These are phyloP conservation scores for Nitzschia putrida DNA, from an alignment of 108 stramenopile species.

Conservation along the genomic window DNA sequence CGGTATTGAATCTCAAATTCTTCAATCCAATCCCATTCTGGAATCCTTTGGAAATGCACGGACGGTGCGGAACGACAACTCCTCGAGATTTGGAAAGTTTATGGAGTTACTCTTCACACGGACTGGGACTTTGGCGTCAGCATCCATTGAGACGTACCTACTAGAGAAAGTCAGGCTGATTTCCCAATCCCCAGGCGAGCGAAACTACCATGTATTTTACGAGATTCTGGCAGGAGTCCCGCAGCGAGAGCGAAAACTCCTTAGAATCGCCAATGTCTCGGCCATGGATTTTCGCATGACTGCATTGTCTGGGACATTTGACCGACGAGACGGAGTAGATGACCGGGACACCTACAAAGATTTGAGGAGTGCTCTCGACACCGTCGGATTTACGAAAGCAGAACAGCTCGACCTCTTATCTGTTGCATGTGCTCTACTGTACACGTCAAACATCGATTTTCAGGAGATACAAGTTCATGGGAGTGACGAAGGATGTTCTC, in stretches of 20 bases:
- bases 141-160: slow-evolving; percentile 79
- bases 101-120: slow-evolving; percentile 73
- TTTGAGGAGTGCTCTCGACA: slow-evolving; percentile 66
- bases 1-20: slow-evolving; percentile 73
- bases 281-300: slow-evolving; percentile 73
- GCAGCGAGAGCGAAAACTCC: slow-evolving; percentile 36
- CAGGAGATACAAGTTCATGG: slow-evolving; percentile 12
- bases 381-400: slow-evolving; percentile 55
- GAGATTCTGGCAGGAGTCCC: slow-evolving; percentile 66
- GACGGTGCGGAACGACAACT: slow-evolving; percentile 90
- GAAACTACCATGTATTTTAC: slow-evolving; percentile 96
- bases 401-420: slow-evolving; percentile 59
- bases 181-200: slow-evolving; percentile 70
- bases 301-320: slow-evolving; percentile 69
- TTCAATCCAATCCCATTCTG: slow-evolving; percentile 88
- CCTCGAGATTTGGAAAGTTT: slow-evolving; percentile 94
- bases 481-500: slow-evolving; percentile 46
- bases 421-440: slow-evolving; percentile 64
- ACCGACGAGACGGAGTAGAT: slow-evolving; percentile 78
- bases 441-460: slow-evolving; percentile 71
- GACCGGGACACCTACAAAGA: slow-evolving; percentile 70
- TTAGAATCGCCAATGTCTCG: slow-evolving; percentile 46
- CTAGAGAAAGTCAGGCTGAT: slow-evolving; percentile 84
- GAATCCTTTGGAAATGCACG: slow-evolving; percentile 93
- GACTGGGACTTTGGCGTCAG: slow-evolving; percentile 62